Evolutionary conservation across 176 grass and related monocot species (phyloP), one percentile per base, ranked within the genome.

Genomic region (Canna indica): DNA sequence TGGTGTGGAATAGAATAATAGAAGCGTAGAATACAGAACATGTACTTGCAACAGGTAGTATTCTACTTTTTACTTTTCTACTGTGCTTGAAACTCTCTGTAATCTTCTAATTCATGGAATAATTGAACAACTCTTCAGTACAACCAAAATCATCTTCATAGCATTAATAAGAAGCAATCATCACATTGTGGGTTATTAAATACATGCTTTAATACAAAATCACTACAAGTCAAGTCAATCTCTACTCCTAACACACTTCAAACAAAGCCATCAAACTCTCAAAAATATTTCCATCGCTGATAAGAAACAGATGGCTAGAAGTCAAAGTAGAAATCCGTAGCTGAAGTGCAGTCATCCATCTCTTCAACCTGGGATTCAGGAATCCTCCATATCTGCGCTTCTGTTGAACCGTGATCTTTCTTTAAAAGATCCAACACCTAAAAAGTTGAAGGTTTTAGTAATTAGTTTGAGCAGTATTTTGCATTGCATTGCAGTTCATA

Each of bases 401-500:
- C 89, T n/a, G 77, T 79, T 67, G 87, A 70, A 59, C 63, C 83
- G 39, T 90, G 77, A 44, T 77, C 68, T 20, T 82, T 80, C 20
- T 82, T 90, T 60, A 99, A 72, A 31, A 86, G 85, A 65, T 84
- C 76, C 46, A 99, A 30, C 39, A 93, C 90, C 94, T 99, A 48
- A 44, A 67, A 46, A 27, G 46, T 38, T n/a, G 4, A 46, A 30
- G n/a, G 25, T 7, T 57, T 17, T 8, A 48, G 20, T 33, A 34
- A 58, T 33, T 46, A 28, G 20, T 24, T 14, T 20, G 47, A 65
- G 5, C 36, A 29, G 0, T 6, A 76, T 0, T 20, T 18, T 47
- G 4, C 59, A 7, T 27, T 1, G 16, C 32, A 32, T 22, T 36
- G 67, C 15, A 24, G 45, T 60, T 20, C 0, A 45, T 30, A 65